Conservation (phyloP, 768 basidiomycete species). For the Boletus patriciae region DNA sequence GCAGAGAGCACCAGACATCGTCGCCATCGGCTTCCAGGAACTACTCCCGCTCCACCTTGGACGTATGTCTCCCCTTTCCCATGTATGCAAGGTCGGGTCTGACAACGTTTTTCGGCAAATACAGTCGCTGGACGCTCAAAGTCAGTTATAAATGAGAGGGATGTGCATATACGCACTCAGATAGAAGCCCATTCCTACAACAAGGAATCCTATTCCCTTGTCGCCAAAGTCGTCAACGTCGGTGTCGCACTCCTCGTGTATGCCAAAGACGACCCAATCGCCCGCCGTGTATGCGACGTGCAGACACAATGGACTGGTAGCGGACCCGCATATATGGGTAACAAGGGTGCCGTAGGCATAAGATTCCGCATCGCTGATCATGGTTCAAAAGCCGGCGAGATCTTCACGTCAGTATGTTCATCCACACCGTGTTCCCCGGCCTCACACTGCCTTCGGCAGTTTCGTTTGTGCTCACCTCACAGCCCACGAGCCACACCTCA, state of each 20-base stretch:
- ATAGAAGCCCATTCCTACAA: conserved; percentile 70
- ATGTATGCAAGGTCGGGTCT: background rate
- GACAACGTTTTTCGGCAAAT: conserved; percentile 6
- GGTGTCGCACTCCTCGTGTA: conserved; percentile 89
- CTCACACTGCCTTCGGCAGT: conserved; percentile 39
- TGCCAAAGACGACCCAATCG: conserved; percentile 68
- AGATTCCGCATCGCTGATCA: conserved; percentile 69
- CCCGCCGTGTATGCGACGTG: conserved; percentile 59
- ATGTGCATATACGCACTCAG: conserved; percentile 70
- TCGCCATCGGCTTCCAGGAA: conserved; percentile 94
- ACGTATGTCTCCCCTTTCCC: conserved; percentile 49
- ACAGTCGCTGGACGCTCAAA: conserved; percentile 78
- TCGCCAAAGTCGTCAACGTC: conserved; percentile 79
- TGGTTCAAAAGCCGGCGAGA: conserved; percentile 63
- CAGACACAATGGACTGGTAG: conserved; percentile 76
- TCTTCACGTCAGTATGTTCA: conserved; percentile 68
- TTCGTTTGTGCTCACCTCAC: conserved; percentile 94
- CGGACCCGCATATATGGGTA: conserved; percentile 79
- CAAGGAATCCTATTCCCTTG: conserved; percentile 72
- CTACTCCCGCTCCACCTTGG: conserved; percentile 86
- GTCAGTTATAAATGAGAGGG: conserved; percentile 64
- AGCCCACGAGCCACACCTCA: conserved; percentile 68
- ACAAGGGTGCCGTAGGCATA: conserved; percentile 92
- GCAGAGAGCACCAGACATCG: conserved; percentile 73
- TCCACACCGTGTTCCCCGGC: background rate